Evolutionary conservation across 1,284 basidiomycete species (phyloP).

Genomic region (Takashimella tepidaria): DNA sequence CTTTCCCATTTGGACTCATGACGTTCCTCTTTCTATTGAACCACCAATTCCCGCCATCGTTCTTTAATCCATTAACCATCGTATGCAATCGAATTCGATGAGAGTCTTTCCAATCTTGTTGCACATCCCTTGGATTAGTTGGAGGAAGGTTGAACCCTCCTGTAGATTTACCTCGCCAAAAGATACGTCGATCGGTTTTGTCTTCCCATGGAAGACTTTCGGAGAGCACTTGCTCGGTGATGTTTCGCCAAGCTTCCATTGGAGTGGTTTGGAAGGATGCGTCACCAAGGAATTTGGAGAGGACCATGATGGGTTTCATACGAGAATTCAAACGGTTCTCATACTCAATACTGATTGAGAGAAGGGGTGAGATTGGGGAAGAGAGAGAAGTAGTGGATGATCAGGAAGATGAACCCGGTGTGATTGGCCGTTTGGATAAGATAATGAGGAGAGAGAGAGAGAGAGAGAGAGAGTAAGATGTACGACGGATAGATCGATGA

Average conservation of each 20-base stretch:
- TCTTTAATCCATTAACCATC: conserved; percentile 41
- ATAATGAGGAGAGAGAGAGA: neutral
- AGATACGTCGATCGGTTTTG: conserved; percentile 38
- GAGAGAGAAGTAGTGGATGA: neutral
- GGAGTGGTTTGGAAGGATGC: conserved; percentile 39
- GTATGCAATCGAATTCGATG: conserved; percentile 45
- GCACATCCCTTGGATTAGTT: conserved; percentile 13
- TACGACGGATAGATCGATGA: conserved; percentile 4
- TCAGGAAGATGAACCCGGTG: too few species aligned
- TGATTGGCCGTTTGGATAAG: too few species aligned
- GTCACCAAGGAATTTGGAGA: conserved; percentile 44
- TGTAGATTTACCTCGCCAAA: conserved; percentile 47
- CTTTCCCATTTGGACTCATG: conserved; percentile 38
- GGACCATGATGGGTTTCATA: conserved; percentile 36
- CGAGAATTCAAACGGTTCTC: conserved; percentile 34
- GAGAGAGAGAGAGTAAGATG: conserved; percentile 2
- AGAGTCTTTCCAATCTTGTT: conserved; percentile 43
- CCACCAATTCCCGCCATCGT: conserved; percentile 29
- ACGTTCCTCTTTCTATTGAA: conserved; percentile 36
- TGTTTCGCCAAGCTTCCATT: conserved; percentile 39
- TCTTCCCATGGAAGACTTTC: conserved; percentile 33
- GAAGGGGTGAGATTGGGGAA: conserved; percentile 10
- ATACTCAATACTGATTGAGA: conserved; percentile 33
- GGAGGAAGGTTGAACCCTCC: conserved; percentile 28
- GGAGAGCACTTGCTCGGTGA: conserved; percentile 26